A percentile compares a stretch with the other conserved stretches of the same genome.
phyloP scores from a whole-genome alignment of 176 grass and related monocot species.

The Themeda triandra region DNA sequence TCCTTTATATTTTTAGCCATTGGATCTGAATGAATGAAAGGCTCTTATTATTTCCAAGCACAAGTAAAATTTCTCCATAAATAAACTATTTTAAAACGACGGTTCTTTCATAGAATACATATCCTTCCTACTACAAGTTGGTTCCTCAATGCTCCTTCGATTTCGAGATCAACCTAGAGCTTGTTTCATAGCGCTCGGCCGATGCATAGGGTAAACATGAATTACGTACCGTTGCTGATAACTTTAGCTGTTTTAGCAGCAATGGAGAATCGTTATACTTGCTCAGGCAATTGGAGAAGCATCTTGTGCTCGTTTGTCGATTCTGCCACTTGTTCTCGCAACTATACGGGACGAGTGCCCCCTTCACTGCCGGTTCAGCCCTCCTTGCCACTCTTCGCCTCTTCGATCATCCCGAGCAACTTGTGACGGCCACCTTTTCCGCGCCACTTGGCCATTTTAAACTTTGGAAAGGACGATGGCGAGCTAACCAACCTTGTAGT shows the following conservation, averaged over 20 bases:
- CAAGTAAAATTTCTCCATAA: no score
- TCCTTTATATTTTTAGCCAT: no score
- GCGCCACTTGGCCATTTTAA: background rate
- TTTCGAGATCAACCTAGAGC: no score
- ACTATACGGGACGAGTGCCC: background rate
- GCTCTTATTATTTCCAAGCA: no score
- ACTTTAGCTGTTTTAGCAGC: background rate
- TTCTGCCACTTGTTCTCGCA: conserved; percentile 9
- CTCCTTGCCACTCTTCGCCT: background rate
- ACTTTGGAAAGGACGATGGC: background rate
- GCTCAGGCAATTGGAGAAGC: background rate
- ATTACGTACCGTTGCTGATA: no score
- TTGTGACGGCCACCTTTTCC: background rate
- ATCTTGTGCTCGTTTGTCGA: background rate
- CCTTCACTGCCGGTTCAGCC: background rate
- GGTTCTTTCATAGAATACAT: no score
- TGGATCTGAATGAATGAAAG: no score
- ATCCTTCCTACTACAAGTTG: no score
- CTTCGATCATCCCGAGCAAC: background rate
- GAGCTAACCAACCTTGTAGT: no score
- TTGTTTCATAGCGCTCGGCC: no score
- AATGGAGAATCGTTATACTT: background rate
- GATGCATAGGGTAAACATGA: background rate
- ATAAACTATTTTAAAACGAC: no score
- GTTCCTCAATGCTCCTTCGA: no score